Base-by-base conservation (phyloP, 371 early-diverging fungal species). In the Coemansia sp. region DNA sequence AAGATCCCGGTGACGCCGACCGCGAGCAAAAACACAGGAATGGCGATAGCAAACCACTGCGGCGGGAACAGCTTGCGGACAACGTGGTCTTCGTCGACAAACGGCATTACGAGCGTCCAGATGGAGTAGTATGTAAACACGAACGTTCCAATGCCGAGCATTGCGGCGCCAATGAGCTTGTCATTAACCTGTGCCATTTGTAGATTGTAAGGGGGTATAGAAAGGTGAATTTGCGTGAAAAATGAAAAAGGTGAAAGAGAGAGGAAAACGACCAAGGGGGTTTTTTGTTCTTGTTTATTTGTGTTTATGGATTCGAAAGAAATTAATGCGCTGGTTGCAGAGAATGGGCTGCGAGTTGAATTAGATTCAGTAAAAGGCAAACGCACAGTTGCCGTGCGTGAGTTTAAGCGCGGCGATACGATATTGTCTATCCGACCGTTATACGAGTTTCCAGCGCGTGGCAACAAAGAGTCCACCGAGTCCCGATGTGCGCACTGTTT, bases 41-140 rank as follows among this genome's bases (percentile, higher is more conserved):
- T 83, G 26, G 88, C 87, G 65, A 96, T 91, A 8, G 95, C 95
- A 76, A 90, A 92, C 78, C 88, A 86, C 71, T 89, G 87, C 7
- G 87, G 84, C 34, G 92, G 94, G 77, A 96, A 96, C 68, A 87
- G 90, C 50, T 77, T 79, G 56, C 92, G 92, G 27, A 89, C 79
- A 7, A 87, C 86, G 81, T 94, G 92, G 42, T 86, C 87, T 69
- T 86, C 86, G 68, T 93, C 93, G 22, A 95, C 91, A 78, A 96
- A 94, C n/a, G 96, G 96, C 88, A 95, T 88, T 53, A 94, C 82
- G 47, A 95, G 82, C 1, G 89, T 90, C 96, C 96, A 95, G 50
- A 89, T 75, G 8, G 95, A 88, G 82, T 95, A 95, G 81, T 95
- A 95, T 42, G 86, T 66, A 73, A 95, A 95, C 50, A 93, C 84